Base-by-base conservation (phyloP, 2,329 filamentous ascomycete genomes). In the Ramularia endophylla region DNA sequence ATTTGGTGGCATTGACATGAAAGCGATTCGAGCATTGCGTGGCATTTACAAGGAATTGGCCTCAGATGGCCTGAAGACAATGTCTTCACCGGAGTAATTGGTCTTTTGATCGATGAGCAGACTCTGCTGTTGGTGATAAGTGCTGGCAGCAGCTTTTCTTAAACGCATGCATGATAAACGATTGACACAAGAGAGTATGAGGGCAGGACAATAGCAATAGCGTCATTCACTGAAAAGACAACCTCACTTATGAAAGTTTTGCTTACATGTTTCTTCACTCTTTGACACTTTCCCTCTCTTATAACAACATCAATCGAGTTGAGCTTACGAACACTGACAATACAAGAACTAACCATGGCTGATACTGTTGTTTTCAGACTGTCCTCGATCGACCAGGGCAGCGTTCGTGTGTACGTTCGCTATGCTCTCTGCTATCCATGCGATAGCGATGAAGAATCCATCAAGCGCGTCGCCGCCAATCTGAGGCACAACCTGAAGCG, bases 361-460 rank as follows among this genome's bases (percentile, higher is more conserved):
- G 49, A 47, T 17, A 18, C 42, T 22, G 32, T 40, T 27, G 30
- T 35, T 5, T 50, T 44, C 33, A 38, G 38, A 7, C 51, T 56
- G 1, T 55, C 52, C 3, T 40, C 47, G n/a, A 46, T 56, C 38
- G 54, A 57, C 31, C 48, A 52, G 20, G 38, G 37, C 16, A 27
- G 37, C 12, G 33, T 40, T 9, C 36, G 44, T 4, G 40, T 32
- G 17, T 55, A 57, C 39, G 43, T 49, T 4, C 45, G 53, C 13
- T 52, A 50, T 34, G 47, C 40, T 28, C 38, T 54, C 34, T 44
- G 47, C 41, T 55, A 51, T 35, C 40, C 50, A 3, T 42, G 41
- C 37, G 31, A 32, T 8, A 32, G 41, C 19, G 41, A 38, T 2
- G 31, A 46, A 4, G 25, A n/a, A 8, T 19, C n/a, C 17, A 18